A percentile compares a stretch with the other conserved stretches of the same genome.
Conservation (phyloP, 306 rosid species). For the Prunus dulcis region DNA sequence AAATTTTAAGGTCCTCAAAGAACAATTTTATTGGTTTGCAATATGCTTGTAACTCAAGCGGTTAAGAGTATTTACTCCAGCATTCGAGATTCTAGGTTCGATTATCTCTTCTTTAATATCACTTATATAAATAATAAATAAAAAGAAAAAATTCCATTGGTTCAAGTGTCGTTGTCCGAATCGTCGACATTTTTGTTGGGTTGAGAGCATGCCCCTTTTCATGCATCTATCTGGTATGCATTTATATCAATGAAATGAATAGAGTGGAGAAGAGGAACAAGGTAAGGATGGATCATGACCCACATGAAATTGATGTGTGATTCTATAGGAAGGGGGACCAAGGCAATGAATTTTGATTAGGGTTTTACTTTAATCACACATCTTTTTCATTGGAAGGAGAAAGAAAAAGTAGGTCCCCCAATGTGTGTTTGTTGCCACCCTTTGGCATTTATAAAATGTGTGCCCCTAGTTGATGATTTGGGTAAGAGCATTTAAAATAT, state of each 20-base stretch:
- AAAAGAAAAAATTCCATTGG: slow-evolving; percentile 20
- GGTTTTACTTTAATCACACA: slow-evolving; percentile 40
- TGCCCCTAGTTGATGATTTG: slow-evolving; percentile 28
- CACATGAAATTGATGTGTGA: slow-evolving; percentile 67
- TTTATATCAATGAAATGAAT: slow-evolving; percentile 31
- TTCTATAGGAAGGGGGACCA: slow-evolving; percentile 52
- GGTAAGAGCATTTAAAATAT: slow-evolving; percentile 1
- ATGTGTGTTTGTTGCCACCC: slow-evolving; percentile 46
- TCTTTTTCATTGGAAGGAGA: slow-evolving; percentile 41
- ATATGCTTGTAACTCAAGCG: fast-evolving
- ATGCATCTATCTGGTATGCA: slow-evolving; percentile 24
- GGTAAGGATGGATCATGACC: slow-evolving; percentile 41
- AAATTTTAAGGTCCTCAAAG: neutral
- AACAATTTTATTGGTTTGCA: neutral
- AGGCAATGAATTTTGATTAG: slow-evolving; percentile 42
- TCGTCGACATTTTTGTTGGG: slow-evolving; percentile 31
- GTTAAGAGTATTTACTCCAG: no score
- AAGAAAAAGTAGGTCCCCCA: slow-evolving; percentile 9
- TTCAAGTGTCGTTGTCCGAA: slow-evolving; percentile 46
- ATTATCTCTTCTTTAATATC: fast-evolving
- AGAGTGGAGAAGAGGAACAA: slow-evolving; percentile 26
- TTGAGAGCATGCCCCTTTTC: slow-evolving; percentile 6
- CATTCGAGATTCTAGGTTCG: no score
- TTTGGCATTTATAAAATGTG: slow-evolving; percentile 25
- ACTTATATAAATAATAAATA: neutral